Base-by-base conservation (phyloP, 176 grass and related monocot genomes). In the Tillandsia fasciculata region DNA sequence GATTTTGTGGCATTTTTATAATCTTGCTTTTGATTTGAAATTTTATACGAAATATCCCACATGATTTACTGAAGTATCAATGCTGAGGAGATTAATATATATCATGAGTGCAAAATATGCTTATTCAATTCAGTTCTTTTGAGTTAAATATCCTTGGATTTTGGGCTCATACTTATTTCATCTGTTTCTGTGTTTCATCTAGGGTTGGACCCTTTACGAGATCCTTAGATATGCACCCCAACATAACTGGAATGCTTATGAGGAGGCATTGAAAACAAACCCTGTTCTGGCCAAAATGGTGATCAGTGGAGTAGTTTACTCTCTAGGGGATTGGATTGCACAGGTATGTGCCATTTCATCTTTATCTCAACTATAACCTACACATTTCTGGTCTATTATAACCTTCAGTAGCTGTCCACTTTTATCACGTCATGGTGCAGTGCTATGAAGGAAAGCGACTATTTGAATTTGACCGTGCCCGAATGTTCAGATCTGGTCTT, bases 231-330 rank as follows among this genome's bases (percentile, higher is more conserved):
- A 97, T 72, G 87, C 83, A 68, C 93, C 93, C 15, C 86, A 87
- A 70, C 93, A 97, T 77, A 97, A 97, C 79, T 97, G 93, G 93
- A 86, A 77, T 18, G 93, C 93, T 0, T 97, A 97, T 56, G 93
- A 97, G 75, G 89, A 97, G 50, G 86, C 93, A 50, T 83, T 97
- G 67, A 90, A 92, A 78, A 71, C 81, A 71, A 97, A 97, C 71
- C 89, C 93, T 3, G 86, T 97, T 56, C 89, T 97, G 12, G 89
- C 93, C 53, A 97, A 97, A 81, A 97, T 97, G 93, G 87, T 97
- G 93, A 97, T 97, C 23, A 97, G 93, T 52, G 93, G 93, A 10
- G 76, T 97, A 5, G 93, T 97, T 65, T 97, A 97, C 70, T 97
- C 94, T 9, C 59, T 97, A 9, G 93, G 93, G 11, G 93, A 97